Evolutionary conservation across 352 stramenopile species (phyloP).

Genomic region (Hyaloperonospora arabidopsidis): DNA sequence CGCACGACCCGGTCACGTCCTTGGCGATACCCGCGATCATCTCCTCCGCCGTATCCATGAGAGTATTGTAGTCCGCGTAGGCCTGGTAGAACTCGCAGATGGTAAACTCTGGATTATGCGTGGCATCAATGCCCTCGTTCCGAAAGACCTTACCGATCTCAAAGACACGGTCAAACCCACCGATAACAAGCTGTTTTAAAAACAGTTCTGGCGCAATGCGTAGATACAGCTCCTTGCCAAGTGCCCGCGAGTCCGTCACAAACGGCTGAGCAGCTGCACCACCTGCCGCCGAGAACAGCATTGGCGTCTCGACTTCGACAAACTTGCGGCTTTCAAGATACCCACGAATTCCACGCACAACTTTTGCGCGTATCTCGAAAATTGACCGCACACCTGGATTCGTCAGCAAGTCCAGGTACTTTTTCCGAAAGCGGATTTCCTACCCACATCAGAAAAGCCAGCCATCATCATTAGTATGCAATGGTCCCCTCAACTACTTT

Average conservation of each 20-base stretch:
- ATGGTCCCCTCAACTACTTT: not conserved
- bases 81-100: conserved; percentile 99
- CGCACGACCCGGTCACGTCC: conserved; percentile 92
- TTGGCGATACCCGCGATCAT: conserved; percentile 97
- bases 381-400: conserved; percentile 89
- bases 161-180: conserved; percentile 97
- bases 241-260: conserved; percentile 95
- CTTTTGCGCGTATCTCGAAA: conserved; percentile 90
- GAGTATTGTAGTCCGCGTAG: conserved; percentile 98
- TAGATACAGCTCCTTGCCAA: conserved; percentile 94
- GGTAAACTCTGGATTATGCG: conserved; percentile 99
- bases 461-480: not conserved
- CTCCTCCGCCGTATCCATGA: conserved; percentile 97
- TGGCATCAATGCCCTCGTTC: conserved; percentile 97
- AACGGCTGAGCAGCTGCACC: conserved; percentile 97
- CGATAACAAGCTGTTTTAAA: conserved; percentile 93
- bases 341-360: conserved; percentile 48
- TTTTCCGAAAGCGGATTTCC: conserved; percentile 96
- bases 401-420: conserved; percentile 98
- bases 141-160: conserved; percentile 98
- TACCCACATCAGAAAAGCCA: conserved; percentile 41
- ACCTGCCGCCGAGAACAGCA: conserved; percentile 97
- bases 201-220: conserved; percentile 97
- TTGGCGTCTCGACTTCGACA: conserved; percentile 94
- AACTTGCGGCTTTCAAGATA: conserved; percentile 73